Conservation (phyloP, 2,329 filamentous ascomycete genomes). For the Xylariaceae sp. region DNA sequence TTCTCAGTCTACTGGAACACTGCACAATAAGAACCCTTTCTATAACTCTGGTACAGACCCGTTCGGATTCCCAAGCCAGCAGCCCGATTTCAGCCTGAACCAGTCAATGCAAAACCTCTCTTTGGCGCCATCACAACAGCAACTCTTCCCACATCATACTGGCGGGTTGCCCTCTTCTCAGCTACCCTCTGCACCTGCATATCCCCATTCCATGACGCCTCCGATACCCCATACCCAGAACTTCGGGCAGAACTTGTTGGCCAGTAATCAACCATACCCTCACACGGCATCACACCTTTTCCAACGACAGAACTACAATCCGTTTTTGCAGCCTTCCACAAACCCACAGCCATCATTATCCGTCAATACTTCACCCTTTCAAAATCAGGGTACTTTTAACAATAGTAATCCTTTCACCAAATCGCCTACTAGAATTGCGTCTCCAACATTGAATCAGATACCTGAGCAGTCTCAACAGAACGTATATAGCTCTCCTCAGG, state of each 20-base stretch:
- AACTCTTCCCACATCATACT: constrained; percentile 72
- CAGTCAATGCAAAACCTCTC: constrained; percentile 74
- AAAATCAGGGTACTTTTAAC: constrained; percentile 20
- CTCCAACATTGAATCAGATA: constrained; percentile 30
- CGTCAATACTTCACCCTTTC: constrained; percentile 23
- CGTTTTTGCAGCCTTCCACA: constrained; percentile 39
- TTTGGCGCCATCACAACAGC: constrained; percentile 52
- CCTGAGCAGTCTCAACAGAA: constrained; percentile 33
- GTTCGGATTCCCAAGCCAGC: constrained; percentile 52
- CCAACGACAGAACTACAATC: constrained; percentile 43
- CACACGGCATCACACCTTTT: constrained; percentile 33
- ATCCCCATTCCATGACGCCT: constrained; percentile 41
- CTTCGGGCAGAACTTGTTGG: constrained; percentile 36
- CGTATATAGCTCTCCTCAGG: constrained; percentile 26
- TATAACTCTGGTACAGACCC: constrained; percentile 64
- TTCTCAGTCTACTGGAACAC: constrained; percentile 59
- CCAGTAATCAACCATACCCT: constrained; percentile 40
- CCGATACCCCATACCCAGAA: constrained; percentile 38
- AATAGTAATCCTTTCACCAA: constrained; percentile 27
- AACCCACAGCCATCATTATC: constrained; percentile 25
- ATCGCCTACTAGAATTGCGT: constrained; percentile 27
- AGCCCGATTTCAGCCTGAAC: constrained; percentile 45
- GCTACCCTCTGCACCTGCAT: constrained; percentile 35
- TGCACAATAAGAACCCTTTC: constrained; percentile 55
- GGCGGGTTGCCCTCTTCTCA: constrained; percentile 52